A percentile compares a stretch with the other conserved stretches of the same genome.
phyloP scores from a whole-genome alignment of 352 stramenopile genomes.

The Phytophthora pini region DNA sequence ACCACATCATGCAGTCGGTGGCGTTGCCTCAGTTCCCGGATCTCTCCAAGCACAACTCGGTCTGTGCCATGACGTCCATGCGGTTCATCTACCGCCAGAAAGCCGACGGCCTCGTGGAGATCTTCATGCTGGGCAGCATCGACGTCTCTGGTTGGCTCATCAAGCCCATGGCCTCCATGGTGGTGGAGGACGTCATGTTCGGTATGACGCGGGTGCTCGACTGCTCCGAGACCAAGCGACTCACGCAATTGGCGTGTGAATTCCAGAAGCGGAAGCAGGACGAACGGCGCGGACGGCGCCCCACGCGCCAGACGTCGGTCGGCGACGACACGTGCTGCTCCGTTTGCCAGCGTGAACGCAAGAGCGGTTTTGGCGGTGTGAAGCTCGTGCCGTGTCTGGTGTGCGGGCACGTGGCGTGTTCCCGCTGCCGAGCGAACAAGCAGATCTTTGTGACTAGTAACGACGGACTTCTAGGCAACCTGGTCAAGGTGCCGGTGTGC shows the following conservation, averaged over 20 bases:
- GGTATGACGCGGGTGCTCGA: slow-evolving; percentile 43
- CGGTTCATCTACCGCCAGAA: slow-evolving; percentile 57
- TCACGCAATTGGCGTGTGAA: slow-evolving; percentile 53
- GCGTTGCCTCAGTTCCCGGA: slow-evolving; percentile 53
- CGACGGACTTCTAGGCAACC: slow-evolving; percentile 45
- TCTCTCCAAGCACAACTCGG: slow-evolving; percentile 45
- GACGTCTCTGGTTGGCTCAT: slow-evolving; percentile 45
- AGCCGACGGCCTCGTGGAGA: slow-evolving; percentile 44
- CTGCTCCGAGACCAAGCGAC: slow-evolving; percentile 51
- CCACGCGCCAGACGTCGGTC: slow-evolving; percentile 26
- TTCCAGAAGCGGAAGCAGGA: slow-evolving; percentile 40
- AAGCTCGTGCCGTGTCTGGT: slow-evolving; percentile 56
- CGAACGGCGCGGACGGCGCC: slow-evolving; percentile 20
- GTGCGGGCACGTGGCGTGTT: slow-evolving; percentile 48
- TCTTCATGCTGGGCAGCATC: slow-evolving; percentile 56
- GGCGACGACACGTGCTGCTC: slow-evolving; percentile 21
- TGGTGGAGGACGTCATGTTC: slow-evolving; percentile 47
- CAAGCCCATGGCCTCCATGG: slow-evolving; percentile 35
- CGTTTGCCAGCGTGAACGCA: slow-evolving; percentile 37
- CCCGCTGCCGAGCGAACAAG: slow-evolving; percentile 51
- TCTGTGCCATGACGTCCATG: slow-evolving; percentile 47
- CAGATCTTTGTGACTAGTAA: slow-evolving; percentile 50
- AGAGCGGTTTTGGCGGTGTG: slow-evolving; percentile 47
- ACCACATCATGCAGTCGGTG: slow-evolving; percentile 61
- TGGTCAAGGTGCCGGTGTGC: slow-evolving; percentile 47